Evolutionary conservation across 768 basidiomycete genomes (phyloP).

Genomic region (Pleurotus tuoliensis): DNA sequence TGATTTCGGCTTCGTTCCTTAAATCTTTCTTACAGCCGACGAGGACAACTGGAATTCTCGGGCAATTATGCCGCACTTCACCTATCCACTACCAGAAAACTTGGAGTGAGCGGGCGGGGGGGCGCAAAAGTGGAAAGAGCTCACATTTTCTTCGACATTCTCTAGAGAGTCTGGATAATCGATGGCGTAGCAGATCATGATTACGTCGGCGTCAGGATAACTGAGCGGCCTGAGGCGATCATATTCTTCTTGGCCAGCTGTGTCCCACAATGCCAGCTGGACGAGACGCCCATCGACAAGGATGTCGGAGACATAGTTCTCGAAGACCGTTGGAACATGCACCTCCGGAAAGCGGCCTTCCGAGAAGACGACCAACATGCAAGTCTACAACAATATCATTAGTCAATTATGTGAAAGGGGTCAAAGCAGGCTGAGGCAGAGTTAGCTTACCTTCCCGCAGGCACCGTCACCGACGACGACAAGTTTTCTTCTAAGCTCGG

Average conservation of each 20-base stretch:
- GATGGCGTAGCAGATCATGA: conserved; percentile 79
- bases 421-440: background rate
- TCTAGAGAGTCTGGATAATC: conserved; percentile 77
- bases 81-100: conserved; percentile 54
- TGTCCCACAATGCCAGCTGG: conserved; percentile 33
- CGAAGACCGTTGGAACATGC: conserved; percentile 11
- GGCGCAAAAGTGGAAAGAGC: background rate
- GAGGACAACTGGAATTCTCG: conserved; percentile 65
- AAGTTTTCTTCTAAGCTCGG: conserved; percentile 9
- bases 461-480: conserved; percentile 16
- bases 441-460: conserved; percentile 14
- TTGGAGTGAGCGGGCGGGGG: conserved; percentile 13
- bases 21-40: conserved; percentile 79
- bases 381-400: background rate
- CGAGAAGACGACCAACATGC: conserved; percentile 7
- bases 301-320: conserved; percentile 12
- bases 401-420: background rate
- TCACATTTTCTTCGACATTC: conserved; percentile 69
- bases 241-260: conserved; percentile 82
- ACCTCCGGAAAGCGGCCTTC: conserved; percentile 10
- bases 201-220: conserved; percentile 81
- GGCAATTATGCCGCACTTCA: conserved; percentile 73
- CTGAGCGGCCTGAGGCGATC: conserved; percentile 77
- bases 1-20: conserved; percentile 1
- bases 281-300: conserved; percentile 11